Percentiles rank a stretch among this genome's conserved stretches.
phyloP scores from a whole-genome alignment of 176 grass and related monocot genomes.

The Carex myosuroides region DNA sequence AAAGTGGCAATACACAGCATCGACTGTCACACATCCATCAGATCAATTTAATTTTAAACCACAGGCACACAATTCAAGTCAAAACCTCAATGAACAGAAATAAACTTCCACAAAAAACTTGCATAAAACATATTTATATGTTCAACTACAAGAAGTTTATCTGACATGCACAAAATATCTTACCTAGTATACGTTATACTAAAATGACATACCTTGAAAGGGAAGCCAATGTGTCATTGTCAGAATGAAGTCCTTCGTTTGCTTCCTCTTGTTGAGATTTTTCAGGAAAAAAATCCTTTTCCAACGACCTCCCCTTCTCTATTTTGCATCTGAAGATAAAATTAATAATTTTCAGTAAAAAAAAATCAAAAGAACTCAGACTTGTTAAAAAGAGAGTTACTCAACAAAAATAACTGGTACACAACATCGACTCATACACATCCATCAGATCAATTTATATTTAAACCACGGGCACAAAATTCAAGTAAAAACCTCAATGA shows the following conservation, averaged over 20 bases:
- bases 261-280: slow-evolving; percentile 31
- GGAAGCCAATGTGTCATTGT: slow-evolving; percentile 45
- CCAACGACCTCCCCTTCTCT: slow-evolving; percentile 31
- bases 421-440: background rate
- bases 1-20: background rate
- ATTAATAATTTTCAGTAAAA: slow-evolving; percentile 6
- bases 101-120: background rate
- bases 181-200: slow-evolving; percentile 9
- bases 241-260: slow-evolving; percentile 36
- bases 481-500: slow-evolving; percentile 21
- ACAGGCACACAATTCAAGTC: no score
- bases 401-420: background rate
- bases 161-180: slow-evolving; percentile 14
- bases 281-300: slow-evolving; percentile 15
- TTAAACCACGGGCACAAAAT: background rate
- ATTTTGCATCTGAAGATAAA: slow-evolving; percentile 21
- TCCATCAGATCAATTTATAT: background rate
- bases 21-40: no score
- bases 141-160: background rate
- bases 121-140: background rate
- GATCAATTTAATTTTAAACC: no score
- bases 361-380: background rate
- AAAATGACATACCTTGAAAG: slow-evolving; percentile 54
- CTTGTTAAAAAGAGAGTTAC: background rate
- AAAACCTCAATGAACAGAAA: background rate